A percentile compares a stretch with the other conserved stretches of the same genome.
phyloP scores from a whole-genome alignment of 176 grass and related monocot genomes.

The Oryza coarctata region DNA sequence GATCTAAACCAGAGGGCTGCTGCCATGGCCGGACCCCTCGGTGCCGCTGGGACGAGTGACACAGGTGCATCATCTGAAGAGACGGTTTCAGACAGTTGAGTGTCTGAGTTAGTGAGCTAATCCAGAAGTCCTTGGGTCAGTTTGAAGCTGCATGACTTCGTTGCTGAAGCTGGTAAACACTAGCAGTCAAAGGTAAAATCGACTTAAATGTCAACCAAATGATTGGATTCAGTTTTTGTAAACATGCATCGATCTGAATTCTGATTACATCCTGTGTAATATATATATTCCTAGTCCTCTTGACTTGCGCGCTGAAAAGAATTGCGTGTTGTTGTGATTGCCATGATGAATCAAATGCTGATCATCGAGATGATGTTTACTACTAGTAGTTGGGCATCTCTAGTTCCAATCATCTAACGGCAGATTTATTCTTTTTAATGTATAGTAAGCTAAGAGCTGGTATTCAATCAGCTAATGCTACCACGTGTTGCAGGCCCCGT shows the following conservation, averaged over 20 bases:
- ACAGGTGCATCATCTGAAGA: slow-evolving; percentile 63
- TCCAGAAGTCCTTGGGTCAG: not conserved
- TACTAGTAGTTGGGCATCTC: not conserved
- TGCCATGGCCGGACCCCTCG: slow-evolving; percentile 21
- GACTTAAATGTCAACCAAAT: not conserved
- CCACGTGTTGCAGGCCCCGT: too few species aligned
- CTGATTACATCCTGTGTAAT: not conserved
- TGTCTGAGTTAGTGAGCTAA: not conserved
- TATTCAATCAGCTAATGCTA: not conserved
- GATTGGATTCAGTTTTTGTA: not conserved
- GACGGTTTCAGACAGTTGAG: slow-evolving; percentile 65
- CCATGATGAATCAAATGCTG: not conserved
- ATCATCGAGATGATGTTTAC: not conserved
- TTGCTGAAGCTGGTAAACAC: not conserved
- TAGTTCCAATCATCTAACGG: too few species aligned
- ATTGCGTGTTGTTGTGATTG: not conserved
- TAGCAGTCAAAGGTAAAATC: not conserved
- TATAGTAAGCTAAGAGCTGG: not conserved
- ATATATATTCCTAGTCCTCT: not conserved
- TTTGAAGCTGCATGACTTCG: not conserved
- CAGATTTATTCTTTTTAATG: not conserved
- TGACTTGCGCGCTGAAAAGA: not conserved
- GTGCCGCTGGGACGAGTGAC: slow-evolving; percentile 33
- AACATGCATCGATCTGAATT: not conserved
- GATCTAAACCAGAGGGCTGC: slow-evolving; percentile 42